Evolutionary conservation across 257 asterid species (phyloP).

Genomic region (Osmanthus fragrans): DNA sequence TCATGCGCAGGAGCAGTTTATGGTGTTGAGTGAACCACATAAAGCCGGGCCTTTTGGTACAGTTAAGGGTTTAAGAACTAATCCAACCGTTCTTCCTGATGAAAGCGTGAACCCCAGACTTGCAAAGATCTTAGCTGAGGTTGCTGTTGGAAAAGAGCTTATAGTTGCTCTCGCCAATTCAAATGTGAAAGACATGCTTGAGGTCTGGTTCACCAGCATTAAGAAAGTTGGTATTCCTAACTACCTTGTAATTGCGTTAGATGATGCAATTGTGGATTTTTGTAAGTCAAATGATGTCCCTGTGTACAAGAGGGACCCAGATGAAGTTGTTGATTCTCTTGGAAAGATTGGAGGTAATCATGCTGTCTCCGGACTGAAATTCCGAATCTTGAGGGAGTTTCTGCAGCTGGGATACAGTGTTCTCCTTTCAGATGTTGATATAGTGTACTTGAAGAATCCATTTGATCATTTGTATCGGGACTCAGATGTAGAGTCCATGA

Average conservation of each 20-base stretch:
- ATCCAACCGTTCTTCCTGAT: constrained; percentile 63
- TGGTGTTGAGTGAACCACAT: constrained; percentile 46
- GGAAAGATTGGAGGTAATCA: constrained; percentile 73
- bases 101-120: constrained; percentile 74
- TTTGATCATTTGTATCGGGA: constrained; percentile 66
- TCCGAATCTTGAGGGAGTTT: constrained; percentile 78
- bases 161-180: constrained; percentile 85
- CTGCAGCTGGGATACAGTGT: constrained; percentile 77
- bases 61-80: constrained; percentile 68
- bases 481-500: constrained; percentile 86
- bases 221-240: constrained; percentile 64
- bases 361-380: constrained; percentile 71
- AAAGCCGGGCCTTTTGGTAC: constrained; percentile 81
- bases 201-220: constrained; percentile 63
- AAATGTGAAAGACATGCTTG: constrained; percentile 60
- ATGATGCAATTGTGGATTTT: constrained; percentile 52
- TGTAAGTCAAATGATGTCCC: constrained; percentile 67
- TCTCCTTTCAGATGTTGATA: constrained; percentile 78
- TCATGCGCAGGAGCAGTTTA: constrained; percentile 42
- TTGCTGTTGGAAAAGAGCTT: constrained; percentile 64
- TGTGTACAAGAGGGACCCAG: constrained; percentile 66
- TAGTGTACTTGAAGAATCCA: constrained; percentile 76
- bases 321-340: constrained; percentile 47
- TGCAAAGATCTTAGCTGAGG: constrained; percentile 53
- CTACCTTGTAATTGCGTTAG: constrained; percentile 76